Base-by-base conservation (phyloP, 495 filamentous ascomycete species). In the Opeltia flavorubescens region DNA sequence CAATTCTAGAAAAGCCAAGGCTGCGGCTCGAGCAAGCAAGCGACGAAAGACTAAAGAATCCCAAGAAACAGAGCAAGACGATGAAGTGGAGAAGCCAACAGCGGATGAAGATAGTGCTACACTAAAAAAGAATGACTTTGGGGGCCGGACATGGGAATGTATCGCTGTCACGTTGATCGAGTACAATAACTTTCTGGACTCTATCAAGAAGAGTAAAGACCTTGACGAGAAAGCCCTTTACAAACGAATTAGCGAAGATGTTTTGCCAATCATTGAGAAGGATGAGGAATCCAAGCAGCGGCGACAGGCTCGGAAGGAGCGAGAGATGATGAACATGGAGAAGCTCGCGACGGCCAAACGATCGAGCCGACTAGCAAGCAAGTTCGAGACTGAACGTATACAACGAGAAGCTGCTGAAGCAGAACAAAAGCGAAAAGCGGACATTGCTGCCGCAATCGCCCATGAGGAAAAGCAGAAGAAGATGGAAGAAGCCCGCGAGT, bases 331-430 rank as follows among this genome's bases (percentile, higher is more conserved):
- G 44, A 85, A 78, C 53, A 58, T 89, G 52, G 77, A 89, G 58
- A 83, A 89, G 54, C 69, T 96, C 51, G 88, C 86, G n/a, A 82
- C 82, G 33, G 89, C 91, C 0, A 98, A 98, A 66, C 70, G 91
- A 47, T 95, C 91, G 1, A 89, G 85, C 52, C 78, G 91, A 42
- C 72, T 96, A 42, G 86, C 86, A 28, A 71, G 74, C 44, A 94
- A 87, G 63, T 64, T 76, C 24, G 84, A 94, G 59, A 83, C 78
- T 45, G 85, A 86, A 50, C 78, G 79, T 52, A 62, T 78, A 45
- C 79, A 86, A 21, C 81, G 84, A 46, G 81, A 83, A 46, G 71
- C 72, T 33, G 69, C 64, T 3, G 84, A 88, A 52, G 84, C 81
- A 23, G 79, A 86, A 48, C 75, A 73, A 15, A 91, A 80, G 63